phyloP scores from a whole-genome alignment of 768 basidiomycete species.

The Mrakia blollopis region DNA sequence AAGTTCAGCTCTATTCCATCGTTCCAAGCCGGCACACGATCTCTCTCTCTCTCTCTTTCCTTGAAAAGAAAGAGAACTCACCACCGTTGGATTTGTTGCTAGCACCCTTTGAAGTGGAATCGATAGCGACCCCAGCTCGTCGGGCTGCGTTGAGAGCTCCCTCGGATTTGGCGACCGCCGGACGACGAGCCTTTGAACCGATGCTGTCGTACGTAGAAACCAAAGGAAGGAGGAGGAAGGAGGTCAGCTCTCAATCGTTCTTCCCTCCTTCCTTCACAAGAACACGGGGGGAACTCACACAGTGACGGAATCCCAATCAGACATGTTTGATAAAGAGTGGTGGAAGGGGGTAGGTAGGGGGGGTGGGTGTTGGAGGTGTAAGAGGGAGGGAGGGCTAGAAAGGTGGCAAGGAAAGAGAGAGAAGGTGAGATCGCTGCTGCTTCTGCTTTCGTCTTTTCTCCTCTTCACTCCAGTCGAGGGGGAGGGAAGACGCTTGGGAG shows the following conservation, averaged over 20 bases:
- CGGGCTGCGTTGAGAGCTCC: constrained; percentile 66
- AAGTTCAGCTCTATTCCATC: not conserved
- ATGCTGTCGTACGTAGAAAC: constrained; percentile 45
- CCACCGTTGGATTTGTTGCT: constrained; percentile 73
- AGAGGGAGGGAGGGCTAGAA: not conserved
- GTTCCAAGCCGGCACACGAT: too few species aligned
- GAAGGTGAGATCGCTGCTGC: constrained; percentile 1
- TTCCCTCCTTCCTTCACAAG: too few species aligned
- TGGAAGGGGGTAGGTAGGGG: not conserved
- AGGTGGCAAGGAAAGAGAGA: not conserved
- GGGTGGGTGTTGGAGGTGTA: not conserved
- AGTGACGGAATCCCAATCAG: constrained; percentile 65
- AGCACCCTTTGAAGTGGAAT: constrained; percentile 68
- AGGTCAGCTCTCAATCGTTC: not conserved
- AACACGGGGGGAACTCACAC: constrained; percentile 43
- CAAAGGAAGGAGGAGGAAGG: not conserved
- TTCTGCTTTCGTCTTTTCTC: too few species aligned
- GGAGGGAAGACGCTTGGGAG: too few species aligned
- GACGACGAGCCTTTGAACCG: constrained; percentile 60
- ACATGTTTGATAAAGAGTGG: constrained; percentile 20
- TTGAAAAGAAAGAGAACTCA: constrained; percentile 41
- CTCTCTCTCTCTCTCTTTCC: too few species aligned
- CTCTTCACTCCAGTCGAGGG: too few species aligned
- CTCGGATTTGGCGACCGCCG: constrained; percentile 60
- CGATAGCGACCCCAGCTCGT: constrained; percentile 68